These are phyloP conservation scores for Hibiscus tridactylites DNA, from an alignment of 345 rosid species.

Conservation along the genomic window DNA sequence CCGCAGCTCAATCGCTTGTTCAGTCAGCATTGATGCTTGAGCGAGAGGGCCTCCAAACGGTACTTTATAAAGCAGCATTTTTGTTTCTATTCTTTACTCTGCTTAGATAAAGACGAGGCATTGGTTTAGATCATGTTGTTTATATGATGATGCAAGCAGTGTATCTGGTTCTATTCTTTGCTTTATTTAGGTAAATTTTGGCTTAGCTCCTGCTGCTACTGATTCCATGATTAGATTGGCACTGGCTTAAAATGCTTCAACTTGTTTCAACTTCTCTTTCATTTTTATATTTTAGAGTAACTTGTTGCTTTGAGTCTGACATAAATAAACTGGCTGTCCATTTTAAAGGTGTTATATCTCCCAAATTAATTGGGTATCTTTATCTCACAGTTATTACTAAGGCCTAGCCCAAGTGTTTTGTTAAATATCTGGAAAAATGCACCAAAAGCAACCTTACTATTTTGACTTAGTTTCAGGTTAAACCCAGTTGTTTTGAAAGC, in stretches of 20 bases:
- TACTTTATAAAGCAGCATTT: constrained; percentile 17
- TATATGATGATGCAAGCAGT: background rate
- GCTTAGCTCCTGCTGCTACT: constrained; percentile 33
- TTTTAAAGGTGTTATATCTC: background rate
- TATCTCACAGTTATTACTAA: background rate
- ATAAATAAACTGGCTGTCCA: background rate
- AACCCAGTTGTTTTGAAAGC: background rate
- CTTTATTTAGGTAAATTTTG: background rate
- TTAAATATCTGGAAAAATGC: background rate
- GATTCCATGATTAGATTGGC: constrained; percentile 2
- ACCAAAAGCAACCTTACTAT: background rate
- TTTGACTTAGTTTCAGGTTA: background rate
- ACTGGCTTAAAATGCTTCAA: background rate
- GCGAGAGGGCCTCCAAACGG: constrained; percentile 97
- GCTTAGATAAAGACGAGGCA: background rate
- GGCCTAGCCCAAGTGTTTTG: background rate
- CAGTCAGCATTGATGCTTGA: constrained; percentile 92
- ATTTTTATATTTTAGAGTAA: background rate
- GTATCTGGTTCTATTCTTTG: background rate
- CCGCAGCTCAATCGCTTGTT: constrained; percentile 76
- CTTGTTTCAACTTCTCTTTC: constrained; percentile 5
- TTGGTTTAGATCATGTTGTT: background rate
- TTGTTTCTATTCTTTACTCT: background rate
- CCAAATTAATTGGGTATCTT: background rate
- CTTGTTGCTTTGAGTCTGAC: background rate